A percentile compares a stretch with the other conserved stretches of the same genome.
These are phyloP conservation scores for Stagonosporopsis chrysanthemi DNA, from an alignment of 2,329 filamentous ascomycete species.

Conservation along the genomic window DNA sequence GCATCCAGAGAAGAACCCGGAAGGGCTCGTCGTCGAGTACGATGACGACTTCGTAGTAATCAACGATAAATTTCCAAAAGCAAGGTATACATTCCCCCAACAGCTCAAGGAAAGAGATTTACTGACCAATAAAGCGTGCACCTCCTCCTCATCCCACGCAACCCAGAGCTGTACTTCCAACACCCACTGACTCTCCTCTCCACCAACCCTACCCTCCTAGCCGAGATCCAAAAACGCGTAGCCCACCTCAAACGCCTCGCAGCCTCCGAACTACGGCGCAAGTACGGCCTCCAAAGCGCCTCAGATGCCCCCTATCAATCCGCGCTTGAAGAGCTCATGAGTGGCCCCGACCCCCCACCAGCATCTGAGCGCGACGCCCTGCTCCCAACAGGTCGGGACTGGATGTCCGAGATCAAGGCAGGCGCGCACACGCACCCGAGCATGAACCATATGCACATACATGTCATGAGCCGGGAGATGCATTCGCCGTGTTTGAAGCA, in stretches of 20 bases:
- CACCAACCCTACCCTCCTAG: constrained; percentile 70
- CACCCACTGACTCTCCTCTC: constrained; percentile 83
- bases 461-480: constrained; percentile 84
- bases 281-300: constrained; percentile 68
- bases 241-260: constrained; percentile 69
- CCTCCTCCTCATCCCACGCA: constrained; percentile 84
- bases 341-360: constrained; percentile 47
- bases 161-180: constrained; percentile 63
- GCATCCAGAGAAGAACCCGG: constrained; percentile 67
- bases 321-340: constrained; percentile 60
- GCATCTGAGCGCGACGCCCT: constrained; percentile 53
- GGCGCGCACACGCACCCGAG: constrained; percentile 88
- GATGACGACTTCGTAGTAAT: constrained; percentile 77
- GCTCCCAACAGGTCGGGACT: constrained; percentile 75
- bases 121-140: constrained; percentile 68
- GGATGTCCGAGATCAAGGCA: constrained; percentile 74
- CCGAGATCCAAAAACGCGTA: constrained; percentile 67
- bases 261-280: constrained; percentile 76
- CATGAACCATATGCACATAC: constrained; percentile 92
- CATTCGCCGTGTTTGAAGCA: constrained; percentile 75
- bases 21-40: constrained; percentile 69
- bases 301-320: constrained; percentile 69
- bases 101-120: no score
- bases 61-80: constrained; percentile 85
- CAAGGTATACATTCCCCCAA: constrained; percentile 26